Evolutionary conservation across 345 rosid species (phyloP).

Genomic region (Gossypium ekmanianum): DNA sequence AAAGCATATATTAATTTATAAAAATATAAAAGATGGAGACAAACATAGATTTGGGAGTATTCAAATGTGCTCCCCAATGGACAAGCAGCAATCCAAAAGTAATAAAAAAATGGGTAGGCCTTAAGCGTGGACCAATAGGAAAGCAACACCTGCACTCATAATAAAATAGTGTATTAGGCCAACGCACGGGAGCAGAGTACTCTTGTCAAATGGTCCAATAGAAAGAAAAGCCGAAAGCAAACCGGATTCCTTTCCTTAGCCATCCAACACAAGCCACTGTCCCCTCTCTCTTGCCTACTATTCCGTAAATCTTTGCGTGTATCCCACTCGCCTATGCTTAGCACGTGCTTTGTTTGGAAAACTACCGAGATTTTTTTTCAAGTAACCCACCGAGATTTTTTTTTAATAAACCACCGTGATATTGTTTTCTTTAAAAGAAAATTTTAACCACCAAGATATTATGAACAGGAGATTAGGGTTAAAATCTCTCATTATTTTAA

Average conservation of each 20-base stretch:
- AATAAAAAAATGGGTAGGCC: neutral
- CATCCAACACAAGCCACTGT: constrained; percentile 19
- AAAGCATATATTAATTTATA: neutral
- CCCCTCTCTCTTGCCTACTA: neutral
- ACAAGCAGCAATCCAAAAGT: constrained; percentile 7
- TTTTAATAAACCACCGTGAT: too few species aligned
- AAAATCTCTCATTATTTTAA: too few species aligned
- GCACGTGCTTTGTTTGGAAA: neutral
- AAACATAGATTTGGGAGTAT: neutral
- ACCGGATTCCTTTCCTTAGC: constrained; percentile 19
- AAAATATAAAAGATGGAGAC: neutral
- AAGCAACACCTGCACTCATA: neutral
- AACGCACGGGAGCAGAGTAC: constrained; percentile 10
- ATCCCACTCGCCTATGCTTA: neutral
- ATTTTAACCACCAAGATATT: too few species aligned
- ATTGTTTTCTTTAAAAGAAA: too few species aligned
- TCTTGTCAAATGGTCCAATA: constrained; percentile 6
- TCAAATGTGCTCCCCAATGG: constrained; percentile 22
- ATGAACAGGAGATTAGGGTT: too few species aligned
- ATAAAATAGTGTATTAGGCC: constrained; percentile 16
- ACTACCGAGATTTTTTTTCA: neutral
- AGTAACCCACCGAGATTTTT: too few species aligned
- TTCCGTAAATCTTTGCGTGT: neutral
- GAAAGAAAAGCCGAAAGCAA: constrained; percentile 15
- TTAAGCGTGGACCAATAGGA: neutral